Percentiles rank a stretch among this genome's conserved stretches.
These are phyloP conservation scores for Exophiala bonariae DNA, from an alignment of 2,329 filamentous ascomycete genomes.

Conservation along the genomic window DNA sequence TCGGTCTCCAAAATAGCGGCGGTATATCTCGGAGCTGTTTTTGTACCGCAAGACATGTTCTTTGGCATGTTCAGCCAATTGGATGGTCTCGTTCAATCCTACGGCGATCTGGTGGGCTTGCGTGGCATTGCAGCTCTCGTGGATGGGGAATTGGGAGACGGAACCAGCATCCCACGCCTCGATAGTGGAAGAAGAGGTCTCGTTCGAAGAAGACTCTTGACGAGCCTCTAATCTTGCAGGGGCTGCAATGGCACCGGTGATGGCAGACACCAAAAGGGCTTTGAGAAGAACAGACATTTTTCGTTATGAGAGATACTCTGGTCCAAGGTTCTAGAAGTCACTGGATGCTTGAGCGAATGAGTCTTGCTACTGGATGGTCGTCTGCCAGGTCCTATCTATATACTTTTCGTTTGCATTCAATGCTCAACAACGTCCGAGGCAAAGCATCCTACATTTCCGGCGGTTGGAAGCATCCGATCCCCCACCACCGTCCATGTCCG, in stretches of 20 bases:
- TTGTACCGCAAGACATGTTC: conserved; percentile 56
- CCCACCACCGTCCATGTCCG: background rate
- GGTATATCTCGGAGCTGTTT: conserved; percentile 58
- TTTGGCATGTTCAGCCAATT: conserved; percentile 60
- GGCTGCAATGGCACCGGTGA: conserved; percentile 4
- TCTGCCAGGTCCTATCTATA: background rate
- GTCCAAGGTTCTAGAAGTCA: too few relatives aligned
- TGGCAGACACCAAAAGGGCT: conserved; percentile 8
- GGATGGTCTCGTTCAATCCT: conserved; percentile 60
- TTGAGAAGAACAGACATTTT: conserved; percentile 7
- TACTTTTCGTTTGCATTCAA: background rate
- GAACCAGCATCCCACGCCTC: conserved; percentile 36
- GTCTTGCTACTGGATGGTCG: background rate
- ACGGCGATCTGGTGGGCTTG: conserved; percentile 56
- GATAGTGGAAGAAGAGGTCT: background rate
- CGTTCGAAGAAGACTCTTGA: background rate
- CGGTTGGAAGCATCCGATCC: background rate
- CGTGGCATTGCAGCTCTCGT: conserved; percentile 66
- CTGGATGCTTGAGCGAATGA: too few relatives aligned
- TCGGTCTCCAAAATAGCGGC: conserved; percentile 66
- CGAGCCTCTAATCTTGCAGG: conserved; percentile 1
- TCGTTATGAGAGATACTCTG: background rate
- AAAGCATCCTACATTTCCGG: background rate
- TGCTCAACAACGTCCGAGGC: background rate
- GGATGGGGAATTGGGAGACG: conserved; percentile 52